Conservation (phyloP, 371 early-diverging fungal species). For the Chytridium lagenaria region DNA sequence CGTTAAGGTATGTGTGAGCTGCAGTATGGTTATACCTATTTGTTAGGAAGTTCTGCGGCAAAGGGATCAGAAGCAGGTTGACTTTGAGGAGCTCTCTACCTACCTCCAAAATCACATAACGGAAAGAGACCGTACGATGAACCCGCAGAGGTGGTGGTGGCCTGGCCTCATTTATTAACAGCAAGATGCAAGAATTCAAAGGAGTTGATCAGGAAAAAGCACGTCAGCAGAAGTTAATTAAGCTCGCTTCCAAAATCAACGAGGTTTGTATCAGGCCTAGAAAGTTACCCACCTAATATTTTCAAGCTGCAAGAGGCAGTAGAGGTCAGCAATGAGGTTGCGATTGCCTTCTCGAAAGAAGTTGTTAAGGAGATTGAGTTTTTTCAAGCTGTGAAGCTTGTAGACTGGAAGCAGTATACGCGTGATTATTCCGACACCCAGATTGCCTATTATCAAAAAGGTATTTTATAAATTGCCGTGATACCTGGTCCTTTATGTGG, state of each 20-base stretch:
- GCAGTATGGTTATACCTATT: background rate
- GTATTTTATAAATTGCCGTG: too few relatives aligned
- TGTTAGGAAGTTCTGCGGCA: slow-evolving; percentile 76
- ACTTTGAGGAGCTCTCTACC: slow-evolving; percentile 85
- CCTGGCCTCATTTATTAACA: slow-evolving; percentile 80
- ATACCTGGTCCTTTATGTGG: too few relatives aligned
- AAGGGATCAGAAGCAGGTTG: slow-evolving; percentile 93
- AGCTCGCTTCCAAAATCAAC: slow-evolving; percentile 71
- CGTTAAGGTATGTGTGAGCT: slow-evolving; percentile 67
- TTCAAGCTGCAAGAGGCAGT: slow-evolving; percentile 80
- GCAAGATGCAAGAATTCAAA: slow-evolving; percentile 87
- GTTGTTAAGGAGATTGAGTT: slow-evolving; percentile 81
- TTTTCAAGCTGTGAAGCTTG: slow-evolving; percentile 75
- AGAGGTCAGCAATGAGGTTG: slow-evolving; percentile 70
- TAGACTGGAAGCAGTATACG: slow-evolving; percentile 81
- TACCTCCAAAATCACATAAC: slow-evolving; percentile 62
- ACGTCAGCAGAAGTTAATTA: slow-evolving; percentile 75
- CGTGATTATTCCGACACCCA: slow-evolving; percentile 75
- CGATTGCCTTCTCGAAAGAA: slow-evolving; percentile 77
- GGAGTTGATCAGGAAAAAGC: slow-evolving; percentile 87
- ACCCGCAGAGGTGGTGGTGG: slow-evolving; percentile 59
- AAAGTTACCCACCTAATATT: background rate
- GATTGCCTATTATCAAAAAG: slow-evolving; percentile 80
- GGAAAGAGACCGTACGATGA: slow-evolving; percentile 65
- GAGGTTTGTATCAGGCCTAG: slow-evolving; percentile 62